These are phyloP conservation scores for Phycomyces blakesleeanus DNA, from an alignment of 192 early-diverging fungal species.

Conservation along the genomic window DNA sequence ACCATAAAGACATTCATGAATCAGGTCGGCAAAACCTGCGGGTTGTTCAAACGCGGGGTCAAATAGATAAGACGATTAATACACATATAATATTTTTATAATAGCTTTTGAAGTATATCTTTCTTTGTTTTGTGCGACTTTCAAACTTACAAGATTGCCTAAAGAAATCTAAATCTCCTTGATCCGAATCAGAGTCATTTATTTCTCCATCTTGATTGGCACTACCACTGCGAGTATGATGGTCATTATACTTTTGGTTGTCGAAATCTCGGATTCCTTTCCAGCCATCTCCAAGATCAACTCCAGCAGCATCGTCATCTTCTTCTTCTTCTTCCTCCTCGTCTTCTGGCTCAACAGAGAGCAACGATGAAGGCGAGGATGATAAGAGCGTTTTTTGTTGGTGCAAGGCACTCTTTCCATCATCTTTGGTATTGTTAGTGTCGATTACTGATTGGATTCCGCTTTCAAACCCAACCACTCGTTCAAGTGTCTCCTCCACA, in stretches of 20 bases:
- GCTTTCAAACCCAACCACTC: constrained; percentile 22
- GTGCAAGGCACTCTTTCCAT: neutral
- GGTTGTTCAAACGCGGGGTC: neutral
- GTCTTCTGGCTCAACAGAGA: constrained; percentile 8
- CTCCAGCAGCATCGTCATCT: no score
- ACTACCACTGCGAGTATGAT: no score
- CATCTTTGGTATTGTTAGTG: no score
- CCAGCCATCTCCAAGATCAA: constrained; percentile 37
- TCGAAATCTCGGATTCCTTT: constrained; percentile 15
- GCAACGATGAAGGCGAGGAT: no score
- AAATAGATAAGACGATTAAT: no score
- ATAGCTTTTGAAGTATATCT: no score
- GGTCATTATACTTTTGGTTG: no score
- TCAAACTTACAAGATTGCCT: constrained; percentile 4
- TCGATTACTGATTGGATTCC: constrained; percentile 10
- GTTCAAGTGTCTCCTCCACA: constrained; percentile 31
- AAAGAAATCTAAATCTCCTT: constrained; percentile 1
- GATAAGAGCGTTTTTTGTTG: no score
- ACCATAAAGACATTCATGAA: constrained; percentile 35
- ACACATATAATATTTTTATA: no score
- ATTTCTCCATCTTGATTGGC: neutral
- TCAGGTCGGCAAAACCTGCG: constrained; percentile 25
- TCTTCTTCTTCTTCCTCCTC: constrained; percentile 11
- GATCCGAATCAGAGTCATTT: neutral
- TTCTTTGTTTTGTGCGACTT: no score